Conservation (phyloP, 2,329 filamentous ascomycete species). For the Neospermospora avenae region DNA sequence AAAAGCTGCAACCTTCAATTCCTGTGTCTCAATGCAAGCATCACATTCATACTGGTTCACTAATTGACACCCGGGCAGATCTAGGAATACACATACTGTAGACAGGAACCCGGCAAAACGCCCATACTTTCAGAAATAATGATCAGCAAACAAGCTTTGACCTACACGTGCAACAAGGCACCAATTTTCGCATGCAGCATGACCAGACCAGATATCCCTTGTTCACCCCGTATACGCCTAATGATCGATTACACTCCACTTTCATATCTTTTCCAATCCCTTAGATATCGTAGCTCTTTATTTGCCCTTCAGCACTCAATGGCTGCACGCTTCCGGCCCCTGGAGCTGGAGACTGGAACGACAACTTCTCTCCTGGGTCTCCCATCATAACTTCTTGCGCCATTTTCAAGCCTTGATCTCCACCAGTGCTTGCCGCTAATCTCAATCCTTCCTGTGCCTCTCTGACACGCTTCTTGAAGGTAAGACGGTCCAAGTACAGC, state of each 20-base stretch:
- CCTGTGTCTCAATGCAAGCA: neutral
- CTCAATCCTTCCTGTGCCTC: constrained; percentile 77
- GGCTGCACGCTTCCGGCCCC: constrained; percentile 48
- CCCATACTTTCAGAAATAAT: constrained; percentile 14
- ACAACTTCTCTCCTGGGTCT: constrained; percentile 47
- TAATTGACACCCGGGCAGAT: constrained; percentile 14
- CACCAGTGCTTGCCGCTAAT: constrained; percentile 41
- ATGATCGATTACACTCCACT: constrained; percentile 22
- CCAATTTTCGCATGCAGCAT: constrained; percentile 12
- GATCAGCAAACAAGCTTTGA: constrained; percentile 1
- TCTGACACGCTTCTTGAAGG: constrained; percentile 82
- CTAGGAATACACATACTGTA: constrained; percentile 24
- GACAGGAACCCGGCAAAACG: constrained; percentile 6
- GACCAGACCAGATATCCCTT: constrained; percentile 17
- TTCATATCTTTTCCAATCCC: constrained; percentile 6
- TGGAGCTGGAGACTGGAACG: constrained; percentile 46
- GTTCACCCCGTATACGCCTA: constrained; percentile 31
- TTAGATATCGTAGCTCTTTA: constrained; percentile 44
- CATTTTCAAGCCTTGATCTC: constrained; percentile 36
- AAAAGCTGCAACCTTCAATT: no score
- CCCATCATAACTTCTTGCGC: constrained; percentile 34
- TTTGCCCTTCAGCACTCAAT: constrained; percentile 50
- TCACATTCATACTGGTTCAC: constrained; percentile 6
- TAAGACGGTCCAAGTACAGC: constrained; percentile 85
- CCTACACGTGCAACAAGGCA: constrained; percentile 19